A percentile compares a stretch with the other conserved stretches of the same genome.
These are phyloP conservation scores for Trypanosoma vivax DNA, from an alignment of 208 protist species.

Conservation along the genomic window DNA sequence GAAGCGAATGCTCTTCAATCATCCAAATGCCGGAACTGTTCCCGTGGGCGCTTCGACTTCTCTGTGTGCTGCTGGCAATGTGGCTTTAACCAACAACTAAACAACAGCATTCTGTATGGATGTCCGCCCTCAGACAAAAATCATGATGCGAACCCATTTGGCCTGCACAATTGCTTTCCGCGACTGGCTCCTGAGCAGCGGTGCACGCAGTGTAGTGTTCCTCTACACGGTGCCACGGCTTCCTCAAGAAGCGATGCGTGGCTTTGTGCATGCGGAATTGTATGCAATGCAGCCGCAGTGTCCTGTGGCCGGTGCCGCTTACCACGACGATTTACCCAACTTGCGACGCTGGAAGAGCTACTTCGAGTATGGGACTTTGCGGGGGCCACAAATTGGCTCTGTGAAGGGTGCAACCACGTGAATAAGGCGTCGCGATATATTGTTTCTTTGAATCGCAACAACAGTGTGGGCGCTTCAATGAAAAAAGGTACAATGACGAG, in stretches of 20 bases:
- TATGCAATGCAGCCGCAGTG: constrained; percentile 21
- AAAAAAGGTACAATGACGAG: constrained; percentile 5
- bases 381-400: constrained; percentile 61
- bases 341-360: constrained; percentile 17
- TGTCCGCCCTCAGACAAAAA: constrained; percentile 12
- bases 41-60: constrained; percentile 41
- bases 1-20: constrained; percentile 68
- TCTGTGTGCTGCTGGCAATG: constrained; percentile 40
- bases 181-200: constrained; percentile 22
- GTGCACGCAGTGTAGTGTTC: constrained; percentile 31
- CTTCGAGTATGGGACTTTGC: constrained; percentile 52
- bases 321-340: constrained; percentile 27
- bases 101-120: constrained; percentile 46
- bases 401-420: constrained; percentile 52
- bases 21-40: constrained; percentile 41
- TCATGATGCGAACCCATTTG: constrained; percentile 25
- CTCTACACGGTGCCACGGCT: constrained; percentile 47
- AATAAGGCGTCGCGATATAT: constrained; percentile 53
- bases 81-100: constrained; percentile 14
- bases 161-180: constrained; percentile 40
- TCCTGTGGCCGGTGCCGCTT: constrained; percentile 62
- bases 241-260: constrained; percentile 24
- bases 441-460: constrained; percentile 17
- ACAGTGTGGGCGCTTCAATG: neutral
- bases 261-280: constrained; percentile 63